Base-by-base conservation (phyloP, 2,329 filamentous ascomycete genomes). In the Claviceps fusiformis region DNA sequence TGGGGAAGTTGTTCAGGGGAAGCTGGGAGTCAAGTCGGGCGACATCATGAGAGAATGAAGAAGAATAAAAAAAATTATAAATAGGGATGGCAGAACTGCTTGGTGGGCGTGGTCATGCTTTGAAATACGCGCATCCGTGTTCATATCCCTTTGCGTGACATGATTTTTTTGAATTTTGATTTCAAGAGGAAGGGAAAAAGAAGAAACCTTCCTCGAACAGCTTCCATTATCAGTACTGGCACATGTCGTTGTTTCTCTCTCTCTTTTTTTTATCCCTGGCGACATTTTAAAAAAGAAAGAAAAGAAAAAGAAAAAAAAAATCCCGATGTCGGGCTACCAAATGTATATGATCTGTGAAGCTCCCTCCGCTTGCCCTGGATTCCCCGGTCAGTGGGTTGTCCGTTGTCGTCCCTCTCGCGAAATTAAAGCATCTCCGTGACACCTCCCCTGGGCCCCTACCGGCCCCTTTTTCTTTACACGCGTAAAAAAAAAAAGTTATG, bases 1-100 rank as follows among this genome's bases (percentile, higher is more conserved):
- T 92, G 63, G 78, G 79, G 41, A 73, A 68, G 5, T 67, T 87
- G 27, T 96, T 96, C 65, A 85, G 79, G 69, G 73, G 73, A 48
- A 85, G 85, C 47, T 93, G 87, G 85, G 76, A 82, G 61, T 73
- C 72, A 55, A 75, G 68, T 62, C 63, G 64, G 58, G 62, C 66
- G 54, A 63, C 55, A 50, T 62, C 64, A 46, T 65, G 56, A 64
- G 37, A 35, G 7, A 45, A 27, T 3, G 19, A 45, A 45, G 4
- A 10, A 45, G 17, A 10, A 27, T 19, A 45, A 27, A 10, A 27
- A 45, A 45, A 27, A 7, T 5, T 15, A 13, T 5, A 10, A 24
- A 24, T 24, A 24, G 1, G 24, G 11, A 3, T 39, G 37, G 15
- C 39, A n/a, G 15, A 7, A 5, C 15, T 41, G 3, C 15, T 5